Percentiles rank a stretch among this genome's conserved stretches.
Conservation (phyloP, 1,139 yeast species). For the Yamadazyma pseudoaaseri region DNA sequence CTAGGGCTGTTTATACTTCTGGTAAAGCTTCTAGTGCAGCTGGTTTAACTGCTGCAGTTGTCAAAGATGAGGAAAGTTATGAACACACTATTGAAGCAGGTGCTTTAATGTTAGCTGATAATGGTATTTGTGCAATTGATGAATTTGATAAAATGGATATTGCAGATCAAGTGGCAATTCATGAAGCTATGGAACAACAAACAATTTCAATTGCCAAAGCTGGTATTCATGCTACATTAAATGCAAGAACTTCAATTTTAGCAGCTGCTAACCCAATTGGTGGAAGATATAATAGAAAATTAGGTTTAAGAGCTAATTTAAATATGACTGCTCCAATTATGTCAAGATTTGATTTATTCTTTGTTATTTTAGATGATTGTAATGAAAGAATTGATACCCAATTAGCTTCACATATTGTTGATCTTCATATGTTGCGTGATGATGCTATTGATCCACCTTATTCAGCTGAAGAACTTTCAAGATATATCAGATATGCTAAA, state of each 20-base stretch:
- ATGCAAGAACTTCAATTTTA: conserved; percentile 91
- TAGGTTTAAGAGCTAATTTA: conserved; percentile 81
- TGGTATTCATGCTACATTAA: conserved; percentile 95
- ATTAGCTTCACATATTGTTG: conserved; percentile 89
- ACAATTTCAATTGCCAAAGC: conserved; percentile 98
- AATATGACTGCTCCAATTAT: conserved; percentile 99
- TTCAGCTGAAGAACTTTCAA: conserved; percentile 80
- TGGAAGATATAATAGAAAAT: conserved; percentile 88
- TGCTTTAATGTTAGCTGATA: conserved; percentile 97
- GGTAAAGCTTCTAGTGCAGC: conserved; percentile 99
- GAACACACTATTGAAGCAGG: conserved; percentile 99
- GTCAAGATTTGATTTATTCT: conserved; percentile 96
- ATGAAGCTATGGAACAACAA: conserved; percentile 99
- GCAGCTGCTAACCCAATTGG: conserved; percentile 99
- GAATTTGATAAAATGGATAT: conserved; percentile 98
- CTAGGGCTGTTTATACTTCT: conserved; percentile 94
- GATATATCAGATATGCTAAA: conserved; percentile 89
- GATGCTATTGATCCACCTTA: conserved; percentile 90
- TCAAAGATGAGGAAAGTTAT: conserved; percentile 95
- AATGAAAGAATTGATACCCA: conserved; percentile 88
- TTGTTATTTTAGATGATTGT: conserved; percentile 93
- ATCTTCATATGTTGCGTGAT: conserved; percentile 87
- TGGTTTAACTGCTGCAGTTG: conserved; percentile 97
- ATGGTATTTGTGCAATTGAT: conserved; percentile 97
- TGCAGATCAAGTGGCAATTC: conserved; percentile 96